Conservation (phyloP, 2,329 filamentous ascomycete genomes). For the Neofusicoccum laricinum region DNA sequence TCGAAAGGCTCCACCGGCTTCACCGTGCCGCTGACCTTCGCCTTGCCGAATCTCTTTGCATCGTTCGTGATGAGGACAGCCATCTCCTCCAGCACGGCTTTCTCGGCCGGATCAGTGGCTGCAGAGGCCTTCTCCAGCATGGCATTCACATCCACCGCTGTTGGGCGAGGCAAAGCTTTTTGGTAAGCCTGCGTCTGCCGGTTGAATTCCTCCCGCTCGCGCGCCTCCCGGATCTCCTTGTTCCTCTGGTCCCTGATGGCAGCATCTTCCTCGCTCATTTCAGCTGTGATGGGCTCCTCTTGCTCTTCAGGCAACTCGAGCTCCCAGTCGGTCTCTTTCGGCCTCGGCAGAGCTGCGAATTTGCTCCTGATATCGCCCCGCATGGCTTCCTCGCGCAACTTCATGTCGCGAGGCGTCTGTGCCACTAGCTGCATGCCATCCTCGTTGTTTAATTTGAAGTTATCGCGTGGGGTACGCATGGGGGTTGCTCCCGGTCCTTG, state of each 20-base stretch:
- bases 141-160: constrained; percentile 65
- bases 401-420: constrained; percentile 74
- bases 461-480: constrained; percentile 83
- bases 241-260: constrained; percentile 75
- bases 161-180: constrained; percentile 73
- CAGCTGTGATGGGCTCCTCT: constrained; percentile 54
- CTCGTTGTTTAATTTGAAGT: constrained; percentile 75
- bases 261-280: constrained; percentile 62
- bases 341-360: constrained; percentile 82
- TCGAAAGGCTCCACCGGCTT: constrained; percentile 62
- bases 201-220: constrained; percentile 68
- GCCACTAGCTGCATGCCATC: constrained; percentile 66
- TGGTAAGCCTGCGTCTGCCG: constrained; percentile 92
- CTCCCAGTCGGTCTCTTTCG: constrained; percentile 92
- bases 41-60: constrained; percentile 69
- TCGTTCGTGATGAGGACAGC: constrained; percentile 80
- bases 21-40: constrained; percentile 62
- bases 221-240: constrained; percentile 59
- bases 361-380: constrained; percentile 67
- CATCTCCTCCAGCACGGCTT: constrained; percentile 72
- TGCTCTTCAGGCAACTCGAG: constrained; percentile 86
- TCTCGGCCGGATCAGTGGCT: constrained; percentile 62
- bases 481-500: constrained; percentile 72
- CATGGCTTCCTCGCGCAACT: constrained; percentile 65
- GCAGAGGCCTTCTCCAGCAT: constrained; percentile 63